Evolutionary conservation across 768 basidiomycete genomes (phyloP).

Genomic region (Collybia sordida): DNA sequence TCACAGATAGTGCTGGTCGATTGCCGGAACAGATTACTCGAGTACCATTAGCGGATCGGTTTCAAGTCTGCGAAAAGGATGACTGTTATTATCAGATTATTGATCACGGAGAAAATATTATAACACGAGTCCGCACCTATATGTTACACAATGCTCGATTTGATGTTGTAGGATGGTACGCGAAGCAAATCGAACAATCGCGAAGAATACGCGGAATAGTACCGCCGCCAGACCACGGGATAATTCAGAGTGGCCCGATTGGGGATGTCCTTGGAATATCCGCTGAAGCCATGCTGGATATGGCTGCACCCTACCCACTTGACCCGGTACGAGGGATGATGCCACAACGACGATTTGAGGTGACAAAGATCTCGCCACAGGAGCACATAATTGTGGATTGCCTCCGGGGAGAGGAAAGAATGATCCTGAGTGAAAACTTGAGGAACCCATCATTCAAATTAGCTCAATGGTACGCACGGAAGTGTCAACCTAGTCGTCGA

Average conservation of each 20-base stretch:
- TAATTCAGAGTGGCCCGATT: background rate
- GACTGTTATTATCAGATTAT: slow-evolving; percentile 3
- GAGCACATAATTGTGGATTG: slow-evolving; percentile 1
- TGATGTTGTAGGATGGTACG: slow-evolving; percentile 1
- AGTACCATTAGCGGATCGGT: no score
- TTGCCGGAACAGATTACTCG: no score
- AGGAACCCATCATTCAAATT: background rate
- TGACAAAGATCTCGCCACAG: background rate
- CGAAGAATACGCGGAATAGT: background rate
- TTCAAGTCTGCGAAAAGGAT: background rate
- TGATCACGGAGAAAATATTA: slow-evolving; percentile 5
- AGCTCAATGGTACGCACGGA: background rate
- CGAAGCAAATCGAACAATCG: background rate
- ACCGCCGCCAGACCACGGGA: background rate
- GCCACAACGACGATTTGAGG: background rate
- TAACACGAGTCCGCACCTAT: background rate
- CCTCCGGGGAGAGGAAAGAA: no score
- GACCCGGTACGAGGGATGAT: background rate
- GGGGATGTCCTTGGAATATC: background rate
- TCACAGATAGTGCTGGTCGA: background rate
- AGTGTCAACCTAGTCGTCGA: no score
- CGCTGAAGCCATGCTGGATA: background rate
- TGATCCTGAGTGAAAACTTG: background rate
- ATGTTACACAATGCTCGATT: background rate
- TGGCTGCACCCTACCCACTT: background rate